These are phyloP conservation scores for Porphyrellus cyaneotinctus DNA, from an alignment of 768 basidiomycete genomes.

Conservation along the genomic window DNA sequence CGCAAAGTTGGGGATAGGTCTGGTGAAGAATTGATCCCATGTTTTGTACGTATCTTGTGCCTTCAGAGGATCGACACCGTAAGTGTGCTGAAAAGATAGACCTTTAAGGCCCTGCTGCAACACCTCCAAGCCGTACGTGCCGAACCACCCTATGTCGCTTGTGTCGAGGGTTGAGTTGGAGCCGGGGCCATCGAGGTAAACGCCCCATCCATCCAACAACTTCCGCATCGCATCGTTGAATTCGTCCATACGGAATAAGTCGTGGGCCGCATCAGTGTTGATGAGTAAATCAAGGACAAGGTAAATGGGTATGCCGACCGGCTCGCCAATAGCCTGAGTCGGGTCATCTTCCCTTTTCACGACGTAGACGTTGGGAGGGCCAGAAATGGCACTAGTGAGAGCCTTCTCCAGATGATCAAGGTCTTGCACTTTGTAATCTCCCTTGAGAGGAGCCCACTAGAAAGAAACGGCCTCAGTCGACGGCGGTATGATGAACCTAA, in stretches of 20 bases:
- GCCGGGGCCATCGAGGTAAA: neutral
- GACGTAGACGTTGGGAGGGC: neutral
- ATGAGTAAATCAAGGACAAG: slow-evolving; percentile 18
- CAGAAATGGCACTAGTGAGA: neutral
- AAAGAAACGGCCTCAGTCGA: neutral
- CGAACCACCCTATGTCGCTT: neutral
- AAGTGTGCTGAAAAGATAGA: neutral
- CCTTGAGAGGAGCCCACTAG: neutral
- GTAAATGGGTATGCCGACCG: slow-evolving; percentile 15
- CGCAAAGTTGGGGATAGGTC: slow-evolving; percentile 27
- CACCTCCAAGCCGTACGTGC: neutral
- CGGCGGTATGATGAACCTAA: neutral
- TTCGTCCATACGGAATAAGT: slow-evolving; percentile 9
- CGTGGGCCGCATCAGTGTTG: slow-evolving; percentile 18
- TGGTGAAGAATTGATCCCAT: slow-evolving; percentile 55
- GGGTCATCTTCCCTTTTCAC: neutral
- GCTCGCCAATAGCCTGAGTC: slow-evolving; percentile 9
- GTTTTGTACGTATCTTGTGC: slow-evolving; percentile 14
- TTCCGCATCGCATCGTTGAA: neutral
- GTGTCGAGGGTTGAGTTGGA: slow-evolving; percentile 6
- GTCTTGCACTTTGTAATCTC: neutral
- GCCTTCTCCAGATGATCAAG: neutral
- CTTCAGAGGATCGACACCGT: neutral
- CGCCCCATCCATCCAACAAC: neutral
- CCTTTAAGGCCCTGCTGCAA: neutral